Percentiles rank a stretch among this genome's conserved stretches.
These are phyloP conservation scores for Fusarium pininemorale DNA, from an alignment of 2,329 filamentous ascomycete genomes.

Conservation along the genomic window DNA sequence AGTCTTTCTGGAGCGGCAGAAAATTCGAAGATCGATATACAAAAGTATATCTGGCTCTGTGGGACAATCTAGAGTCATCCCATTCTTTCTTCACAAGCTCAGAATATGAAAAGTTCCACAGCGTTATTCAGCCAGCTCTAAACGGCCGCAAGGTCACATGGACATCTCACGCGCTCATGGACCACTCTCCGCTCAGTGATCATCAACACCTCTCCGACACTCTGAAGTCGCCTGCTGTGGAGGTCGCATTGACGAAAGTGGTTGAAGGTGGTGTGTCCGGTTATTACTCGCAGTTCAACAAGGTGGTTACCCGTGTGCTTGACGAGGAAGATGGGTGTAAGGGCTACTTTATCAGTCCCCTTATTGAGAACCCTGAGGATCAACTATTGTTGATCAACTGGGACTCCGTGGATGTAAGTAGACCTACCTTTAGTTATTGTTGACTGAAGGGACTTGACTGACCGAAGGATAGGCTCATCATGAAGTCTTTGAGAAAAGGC, in stretches of 20 bases:
- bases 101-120: not conserved
- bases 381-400: not conserved
- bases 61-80: not conserved
- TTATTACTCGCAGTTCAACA: not conserved
- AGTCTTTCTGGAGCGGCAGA: not conserved
- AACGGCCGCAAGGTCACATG: not conserved
- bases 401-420: not conserved
- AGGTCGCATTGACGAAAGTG: not conserved
- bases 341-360: not conserved
- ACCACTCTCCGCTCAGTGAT: not conserved
- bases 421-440: fast-evolving
- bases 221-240: not conserved
- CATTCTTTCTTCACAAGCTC: not conserved
- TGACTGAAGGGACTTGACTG: not conserved
- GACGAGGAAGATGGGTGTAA: not conserved
- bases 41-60: not conserved
- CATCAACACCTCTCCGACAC: not conserved
- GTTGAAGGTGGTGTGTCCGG: not conserved
- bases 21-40: not conserved
- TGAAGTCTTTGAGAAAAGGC: not conserved
- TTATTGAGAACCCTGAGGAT: not conserved
- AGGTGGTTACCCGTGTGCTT: not conserved
- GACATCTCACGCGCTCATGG: not conserved
- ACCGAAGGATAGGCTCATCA: not conserved
- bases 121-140: not conserved